Base-by-base conservation (phyloP, 1,139 yeast genomes). In the Hyphopichia wangnamkhiaoensis region DNA sequence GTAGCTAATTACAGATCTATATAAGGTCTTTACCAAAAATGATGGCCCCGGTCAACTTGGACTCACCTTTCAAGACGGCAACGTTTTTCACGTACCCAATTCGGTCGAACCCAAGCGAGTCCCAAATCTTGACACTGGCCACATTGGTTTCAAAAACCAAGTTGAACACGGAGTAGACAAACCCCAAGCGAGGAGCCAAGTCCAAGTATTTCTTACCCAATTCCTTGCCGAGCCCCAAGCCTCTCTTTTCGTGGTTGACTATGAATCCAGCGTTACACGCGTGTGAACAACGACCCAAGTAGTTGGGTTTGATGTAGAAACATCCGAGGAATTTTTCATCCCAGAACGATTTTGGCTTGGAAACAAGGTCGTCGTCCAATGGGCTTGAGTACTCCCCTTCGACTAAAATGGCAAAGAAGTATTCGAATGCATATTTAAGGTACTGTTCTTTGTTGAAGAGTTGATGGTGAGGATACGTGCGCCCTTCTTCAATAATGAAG, bases 251-350 rank as follows among this genome's bases (percentile, higher is more conserved):
- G 16, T 71, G 68, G 44, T 74, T 76, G 3, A 87, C 93, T 4
- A 84, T 58, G 53, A 88, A 88, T 0, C 93, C 94, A 1, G 81
- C 95, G 56, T 87, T 88, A 53, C 95, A 85, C 14, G 75, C 82
- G 51, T 88, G 95, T 0, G 90, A 79, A 45, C 89, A 81, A 39
- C 94, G 71, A 2, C 93, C 94, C 2, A 69, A 61, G 56, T 87
- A 88, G 58, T 88, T 88, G 28, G 95, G 94, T 52, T 82, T 84
- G 47, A 88, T 70, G 58, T 82, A 85, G 58, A 82, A 84, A 2
- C 83, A 76, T 1, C 95, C 96, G 31, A 86, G 58, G 46, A 78
- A 76, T 5, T 49, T 45, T 0, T 62, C 48, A 7, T 61, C 58
- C 80, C 83, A 80, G 21, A 44, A 38, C 24, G 45, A 49, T 35